These are phyloP conservation scores for Trichoderma simmonsii DNA, from an alignment of 2,329 filamentous ascomycete genomes.

Conservation along the genomic window DNA sequence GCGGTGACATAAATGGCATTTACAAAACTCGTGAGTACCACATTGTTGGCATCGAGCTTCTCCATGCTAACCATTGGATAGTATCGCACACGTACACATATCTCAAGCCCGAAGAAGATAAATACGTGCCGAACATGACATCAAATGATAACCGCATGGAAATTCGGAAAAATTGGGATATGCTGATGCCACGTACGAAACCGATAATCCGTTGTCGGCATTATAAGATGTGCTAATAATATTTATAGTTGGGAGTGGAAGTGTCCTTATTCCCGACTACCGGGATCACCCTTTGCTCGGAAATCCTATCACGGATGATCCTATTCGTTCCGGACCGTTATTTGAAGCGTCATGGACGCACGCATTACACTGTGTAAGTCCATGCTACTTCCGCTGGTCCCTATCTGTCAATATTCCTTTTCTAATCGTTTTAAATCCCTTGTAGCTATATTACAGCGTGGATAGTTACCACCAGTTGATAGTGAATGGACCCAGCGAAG, in stretches of 20 bases:
- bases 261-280: neutral
- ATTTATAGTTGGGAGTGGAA: neutral
- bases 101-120: neutral
- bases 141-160: neutral
- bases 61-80: neutral
- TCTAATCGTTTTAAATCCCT: neutral
- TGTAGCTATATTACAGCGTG: neutral
- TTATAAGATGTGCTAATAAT: neutral
- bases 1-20: neutral
- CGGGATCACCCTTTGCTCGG: neutral
- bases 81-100: neutral
- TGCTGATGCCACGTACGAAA: neutral
- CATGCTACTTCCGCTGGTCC: neutral
- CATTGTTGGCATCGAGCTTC: neutral
- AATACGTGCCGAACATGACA: neutral
- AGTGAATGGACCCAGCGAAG: neutral
- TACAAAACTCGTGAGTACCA: neutral
- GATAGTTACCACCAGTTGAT: slow-evolving; percentile 1
- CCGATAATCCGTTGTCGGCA: neutral
- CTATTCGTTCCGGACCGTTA: neutral
- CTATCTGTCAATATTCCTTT: neutral
- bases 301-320: neutral
- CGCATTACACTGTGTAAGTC: neutral
- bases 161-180: neutral
- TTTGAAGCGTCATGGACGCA: slow-evolving; percentile 1